Conservation (phyloP, 208 protist species). For the Porcisia hertigi region DNA sequence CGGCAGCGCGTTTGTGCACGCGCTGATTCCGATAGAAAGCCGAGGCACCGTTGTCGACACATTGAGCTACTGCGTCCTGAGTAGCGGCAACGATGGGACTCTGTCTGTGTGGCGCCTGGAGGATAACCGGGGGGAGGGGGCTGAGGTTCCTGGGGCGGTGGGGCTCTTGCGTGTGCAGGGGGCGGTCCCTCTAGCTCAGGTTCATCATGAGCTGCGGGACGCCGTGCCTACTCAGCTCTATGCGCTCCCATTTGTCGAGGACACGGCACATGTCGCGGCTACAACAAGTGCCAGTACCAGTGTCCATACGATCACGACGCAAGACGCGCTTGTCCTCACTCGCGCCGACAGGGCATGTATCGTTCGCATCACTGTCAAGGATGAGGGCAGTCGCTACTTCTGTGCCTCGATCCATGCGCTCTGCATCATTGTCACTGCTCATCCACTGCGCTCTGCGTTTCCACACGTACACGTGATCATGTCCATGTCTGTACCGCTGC, state of each 20-base stretch:
- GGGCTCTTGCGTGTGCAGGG: slow-evolving; percentile 24
- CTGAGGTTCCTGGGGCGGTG: neutral
- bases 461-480: slow-evolving; percentile 27
- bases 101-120: slow-evolving; percentile 57
- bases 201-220: slow-evolving; percentile 31
- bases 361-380: slow-evolving; percentile 26
- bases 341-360: slow-evolving; percentile 29
- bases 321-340: slow-evolving; percentile 46
- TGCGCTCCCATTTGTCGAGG: neutral
- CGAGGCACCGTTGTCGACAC: neutral
- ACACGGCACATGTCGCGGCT: neutral
- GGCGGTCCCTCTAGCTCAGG: slow-evolving; percentile 9
- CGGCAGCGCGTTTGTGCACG: slow-evolving; percentile 59
- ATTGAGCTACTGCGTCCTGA: slow-evolving; percentile 31
- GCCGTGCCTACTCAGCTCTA: slow-evolving; percentile 37
- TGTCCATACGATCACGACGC: neutral
- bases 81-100: slow-evolving; percentile 74
- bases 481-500: slow-evolving; percentile 43
- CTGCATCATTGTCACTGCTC: slow-evolving; percentile 31
- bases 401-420: slow-evolving; percentile 20
- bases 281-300: neutral
- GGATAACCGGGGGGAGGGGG: slow-evolving; percentile 4
- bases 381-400: slow-evolving; percentile 28
- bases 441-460: slow-evolving; percentile 33
- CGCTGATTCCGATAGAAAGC: slow-evolving; percentile 37